These are phyloP conservation scores for Chenopodium formosanum DNA, from an alignment of 148 eudicot species.

Conservation along the genomic window DNA sequence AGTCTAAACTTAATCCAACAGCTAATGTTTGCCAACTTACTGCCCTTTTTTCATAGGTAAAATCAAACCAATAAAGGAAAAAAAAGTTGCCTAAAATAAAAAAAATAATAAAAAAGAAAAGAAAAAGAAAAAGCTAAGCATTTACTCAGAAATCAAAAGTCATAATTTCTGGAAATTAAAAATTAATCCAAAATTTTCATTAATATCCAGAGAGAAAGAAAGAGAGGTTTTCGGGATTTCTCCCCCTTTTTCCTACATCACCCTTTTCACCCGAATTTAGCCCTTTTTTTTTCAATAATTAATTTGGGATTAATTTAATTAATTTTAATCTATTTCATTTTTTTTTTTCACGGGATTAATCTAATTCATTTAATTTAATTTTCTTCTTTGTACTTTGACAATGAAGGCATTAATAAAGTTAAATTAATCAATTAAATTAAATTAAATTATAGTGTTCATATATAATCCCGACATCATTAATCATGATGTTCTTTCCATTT, in stretches of 20 bases:
- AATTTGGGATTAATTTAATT: constrained; percentile 1
- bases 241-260: background rate
- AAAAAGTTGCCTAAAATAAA: background rate
- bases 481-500: constrained; percentile 36
- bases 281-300: background rate
- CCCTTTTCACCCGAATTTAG: constrained; percentile 8
- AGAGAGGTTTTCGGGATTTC: constrained; percentile 28
- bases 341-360: too few relatives aligned
- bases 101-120: background rate
- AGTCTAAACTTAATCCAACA: background rate
- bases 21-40: background rate
- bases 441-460: background rate
- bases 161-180: background rate
- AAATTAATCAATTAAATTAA: background rate
- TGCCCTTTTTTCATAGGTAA: background rate
- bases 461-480: constrained; percentile 7
- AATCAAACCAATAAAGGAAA: background rate
- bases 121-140: background rate
- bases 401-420: background rate
- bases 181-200: background rate
- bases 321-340: background rate
- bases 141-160: background rate
- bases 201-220: background rate
- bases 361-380: background rate
- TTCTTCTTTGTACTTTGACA: background rate